phyloP scores from a whole-genome alignment of 805 yeast species.

The Osmozyma mogii region DNA sequence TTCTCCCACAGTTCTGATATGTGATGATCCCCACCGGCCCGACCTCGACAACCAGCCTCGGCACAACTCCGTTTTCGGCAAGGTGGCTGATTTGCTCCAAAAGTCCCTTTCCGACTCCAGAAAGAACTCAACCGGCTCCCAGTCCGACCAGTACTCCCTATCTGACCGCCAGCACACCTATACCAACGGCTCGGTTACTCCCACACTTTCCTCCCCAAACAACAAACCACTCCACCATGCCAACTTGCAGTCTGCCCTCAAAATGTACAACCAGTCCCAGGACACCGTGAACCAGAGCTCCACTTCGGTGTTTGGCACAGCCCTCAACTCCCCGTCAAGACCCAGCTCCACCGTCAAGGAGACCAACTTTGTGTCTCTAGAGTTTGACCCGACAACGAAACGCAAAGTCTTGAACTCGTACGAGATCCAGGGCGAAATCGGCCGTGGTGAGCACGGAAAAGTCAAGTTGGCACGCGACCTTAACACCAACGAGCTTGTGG shows the following conservation, averaged over 20 bases:
- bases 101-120: slow-evolving; percentile 15
- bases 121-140: slow-evolving; percentile 7
- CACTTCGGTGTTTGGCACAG: too few species aligned
- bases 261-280: slow-evolving; percentile 2
- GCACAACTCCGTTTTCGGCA: slow-evolving; percentile 22
- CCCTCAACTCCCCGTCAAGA: background rate
- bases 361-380: slow-evolving; percentile 69
- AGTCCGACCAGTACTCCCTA: slow-evolving; percentile 1
- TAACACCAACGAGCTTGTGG: slow-evolving; percentile 60
- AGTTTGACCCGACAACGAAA: slow-evolving; percentile 80
- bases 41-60: slow-evolving; percentile 8
- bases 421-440: slow-evolving; percentile 80
- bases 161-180: too few species aligned
- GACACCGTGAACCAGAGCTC: too few species aligned
- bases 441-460: slow-evolving; percentile 98
- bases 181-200: too few species aligned
- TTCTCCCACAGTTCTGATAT: too few species aligned
- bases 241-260: too few species aligned
- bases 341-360: slow-evolving; percentile 53
- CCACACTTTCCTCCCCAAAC: too few species aligned
- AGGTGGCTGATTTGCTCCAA: slow-evolving; percentile 25
- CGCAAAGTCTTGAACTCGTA: slow-evolving; percentile 81
- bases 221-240: too few species aligned
- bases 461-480: slow-evolving; percentile 84
- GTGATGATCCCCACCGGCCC: too few species aligned